Conservation (phyloP, 768 basidiomycete genomes). For the Gloeostereum incarnatum region DNA sequence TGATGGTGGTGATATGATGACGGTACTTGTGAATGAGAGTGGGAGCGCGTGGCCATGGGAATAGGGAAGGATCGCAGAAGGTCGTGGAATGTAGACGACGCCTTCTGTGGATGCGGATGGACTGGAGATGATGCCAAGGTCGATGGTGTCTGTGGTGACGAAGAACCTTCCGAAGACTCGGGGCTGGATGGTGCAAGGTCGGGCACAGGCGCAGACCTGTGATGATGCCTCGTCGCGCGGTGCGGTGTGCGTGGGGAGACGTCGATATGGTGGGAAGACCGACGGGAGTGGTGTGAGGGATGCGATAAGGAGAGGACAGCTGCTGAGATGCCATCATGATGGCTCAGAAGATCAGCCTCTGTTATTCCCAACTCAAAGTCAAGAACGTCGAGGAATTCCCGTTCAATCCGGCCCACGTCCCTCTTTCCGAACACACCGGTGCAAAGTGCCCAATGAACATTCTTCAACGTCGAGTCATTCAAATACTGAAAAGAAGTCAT, state of each 20-base stretch:
- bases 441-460: constrained; percentile 85
- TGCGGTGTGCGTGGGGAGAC: constrained; percentile 10
- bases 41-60: too few species aligned
- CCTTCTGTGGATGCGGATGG: background rate
- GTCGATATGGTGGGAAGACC: constrained; percentile 14
- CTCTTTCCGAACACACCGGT: constrained; percentile 77
- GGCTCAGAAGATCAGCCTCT: constrained; percentile 53
- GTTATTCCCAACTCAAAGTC: constrained; percentile 63
- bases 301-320: constrained; percentile 14
- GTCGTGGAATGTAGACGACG: too few species aligned
- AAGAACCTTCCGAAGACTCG: constrained; percentile 18
- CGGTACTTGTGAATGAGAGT: too few species aligned
- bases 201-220: constrained; percentile 25
- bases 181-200: constrained; percentile 29
- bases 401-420: constrained; percentile 73
- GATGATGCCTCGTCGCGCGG: constrained; percentile 12
- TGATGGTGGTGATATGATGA: too few species aligned
- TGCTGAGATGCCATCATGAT: constrained; percentile 25
- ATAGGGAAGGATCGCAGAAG: too few species aligned
- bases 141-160: constrained; percentile 18
- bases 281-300: constrained; percentile 12
- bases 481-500: constrained; percentile 46
- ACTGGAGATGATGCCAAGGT: constrained; percentile 15
- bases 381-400: constrained; percentile 74
- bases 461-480: constrained; percentile 87